phyloP scores from a whole-genome alignment of 305 asterid genomes.

The Coffea humblotiana region DNA sequence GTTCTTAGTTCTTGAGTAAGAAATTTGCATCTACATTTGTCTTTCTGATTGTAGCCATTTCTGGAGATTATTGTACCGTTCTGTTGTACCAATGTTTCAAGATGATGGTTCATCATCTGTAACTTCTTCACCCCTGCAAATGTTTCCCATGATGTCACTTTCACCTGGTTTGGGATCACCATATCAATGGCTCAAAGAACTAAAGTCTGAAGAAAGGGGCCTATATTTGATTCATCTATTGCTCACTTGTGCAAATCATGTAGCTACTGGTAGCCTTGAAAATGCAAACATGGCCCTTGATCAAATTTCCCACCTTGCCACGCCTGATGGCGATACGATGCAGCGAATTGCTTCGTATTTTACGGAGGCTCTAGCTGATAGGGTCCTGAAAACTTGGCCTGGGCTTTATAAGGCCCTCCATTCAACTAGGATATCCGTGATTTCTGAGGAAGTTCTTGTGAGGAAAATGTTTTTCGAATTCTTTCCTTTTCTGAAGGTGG shows the following conservation, averaged over 20 bases:
- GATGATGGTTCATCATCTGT: slow-evolving; percentile 90
- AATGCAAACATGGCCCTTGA: slow-evolving; percentile 85
- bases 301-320: slow-evolving; percentile 82
- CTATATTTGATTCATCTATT: slow-evolving; percentile 71
- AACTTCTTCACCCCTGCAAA: slow-evolving; percentile 69
- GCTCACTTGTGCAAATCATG: slow-evolving; percentile 83
- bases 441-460: slow-evolving; percentile 63
- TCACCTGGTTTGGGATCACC: slow-evolving; percentile 63
- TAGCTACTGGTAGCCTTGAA: slow-evolving; percentile 70
- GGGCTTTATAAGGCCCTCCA: slow-evolving; percentile 79
- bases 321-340: slow-evolving; percentile 90
- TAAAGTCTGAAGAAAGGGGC: slow-evolving; percentile 91
- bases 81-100: slow-evolving; percentile 55
- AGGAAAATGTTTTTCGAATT: slow-evolving; percentile 71
- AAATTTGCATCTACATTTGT: background rate
- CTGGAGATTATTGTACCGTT: background rate
- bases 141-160: slow-evolving; percentile 52
- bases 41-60: background rate
- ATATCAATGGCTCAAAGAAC: slow-evolving; percentile 72
- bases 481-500: slow-evolving; percentile 75
- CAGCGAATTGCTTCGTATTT: slow-evolving; percentile 93
- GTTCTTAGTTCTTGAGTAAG: background rate
- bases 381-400: slow-evolving; percentile 79
- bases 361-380: slow-evolving; percentile 80
- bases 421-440: slow-evolving; percentile 42